A percentile compares a stretch with the other conserved stretches of the same genome.
Conservation (phyloP, 2,329 filamentous ascomycete genomes). For the Colletotrichum plurivorum region DNA sequence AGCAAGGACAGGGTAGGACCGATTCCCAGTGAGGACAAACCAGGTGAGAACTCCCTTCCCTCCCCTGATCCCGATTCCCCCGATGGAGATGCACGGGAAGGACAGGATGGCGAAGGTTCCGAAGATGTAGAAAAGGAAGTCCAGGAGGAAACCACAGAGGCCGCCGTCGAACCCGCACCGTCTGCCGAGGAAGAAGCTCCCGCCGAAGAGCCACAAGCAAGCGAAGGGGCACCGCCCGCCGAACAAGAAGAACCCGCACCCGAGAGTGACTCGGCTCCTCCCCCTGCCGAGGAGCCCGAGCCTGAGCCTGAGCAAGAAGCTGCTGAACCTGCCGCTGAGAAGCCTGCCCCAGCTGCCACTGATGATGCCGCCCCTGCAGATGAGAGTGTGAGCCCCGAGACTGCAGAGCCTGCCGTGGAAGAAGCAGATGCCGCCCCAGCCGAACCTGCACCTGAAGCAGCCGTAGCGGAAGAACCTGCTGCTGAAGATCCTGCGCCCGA, state of each 20-base stretch:
- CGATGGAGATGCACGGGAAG: slow-evolving; percentile 41
- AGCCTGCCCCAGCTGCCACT: slow-evolving; percentile 7
- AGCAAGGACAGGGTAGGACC: slow-evolving; percentile 41
- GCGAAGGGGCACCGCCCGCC: not conserved
- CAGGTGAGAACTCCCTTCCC: slow-evolving; percentile 49
- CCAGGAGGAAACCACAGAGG: slow-evolving; percentile 36
- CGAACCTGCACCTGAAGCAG: slow-evolving; percentile 31
- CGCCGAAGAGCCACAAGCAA: not conserved
- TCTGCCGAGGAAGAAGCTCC: slow-evolving; percentile 19
- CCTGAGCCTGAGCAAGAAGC: not conserved
- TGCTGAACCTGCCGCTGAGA: slow-evolving; percentile 28
- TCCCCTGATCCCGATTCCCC: slow-evolving; percentile 47
- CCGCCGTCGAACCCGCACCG: slow-evolving; percentile 14
- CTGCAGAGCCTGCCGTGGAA: not conserved
- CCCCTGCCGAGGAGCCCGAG: slow-evolving; percentile 25
- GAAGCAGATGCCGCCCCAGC: slow-evolving; percentile 23
- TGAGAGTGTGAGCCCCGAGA: slow-evolving; percentile 2
- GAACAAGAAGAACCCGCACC: slow-evolving; percentile 2
- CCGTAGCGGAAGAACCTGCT: slow-evolving; percentile 27
- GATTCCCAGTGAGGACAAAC: slow-evolving; percentile 40
- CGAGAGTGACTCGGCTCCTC: not conserved
- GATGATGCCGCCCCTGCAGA: not conserved
- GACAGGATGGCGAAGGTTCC: slow-evolving; percentile 26
- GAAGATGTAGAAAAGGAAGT: slow-evolving; percentile 7
- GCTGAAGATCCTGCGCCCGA: not conserved